Base-by-base conservation (phyloP, 108 stramenopile species). In the Skeletonema costatum region DNA sequence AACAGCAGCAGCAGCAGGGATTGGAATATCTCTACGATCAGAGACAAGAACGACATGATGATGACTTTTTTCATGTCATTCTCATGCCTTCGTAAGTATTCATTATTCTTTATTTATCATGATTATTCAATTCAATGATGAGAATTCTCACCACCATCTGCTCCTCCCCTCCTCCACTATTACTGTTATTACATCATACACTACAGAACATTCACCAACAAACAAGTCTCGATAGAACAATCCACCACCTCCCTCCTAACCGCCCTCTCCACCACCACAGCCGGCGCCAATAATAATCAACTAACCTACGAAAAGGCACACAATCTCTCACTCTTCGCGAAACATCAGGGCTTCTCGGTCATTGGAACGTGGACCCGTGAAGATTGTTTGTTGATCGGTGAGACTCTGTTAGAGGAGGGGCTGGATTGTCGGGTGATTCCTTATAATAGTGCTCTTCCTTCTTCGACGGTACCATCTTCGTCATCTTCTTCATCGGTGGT, bases 41-140 rank as follows among this genome's bases (percentile, higher is more conserved):
- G 1, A 21, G 46, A 9, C 71, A 68, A 14, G 66, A 50, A 33
- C 61, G 71, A 39, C 70, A 73, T 39, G 65, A 42, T 6, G 71
- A 79, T 62, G 78, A 71, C 44, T 71, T 71, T 33, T 79, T 72
- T 59, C 78, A 79, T 72, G 65, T 79, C 7, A 65, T 79, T 72
- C 71, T 79, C 30, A 50, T 79, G 71, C 71, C 78, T 32, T 79
- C 78, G 78, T 79, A 68, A 79, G 78, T 78, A 53, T 1, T 56
- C 7, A 17, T 60, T 29, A 16, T 29, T 59, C 10, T 65, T 14
- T 21, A n/a, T n/a, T n/a, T n/a, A n/a, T n/a, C n/a, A n/a, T n/a
- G n/a, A n/a, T n/a, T n/a, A n/a, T n/a, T n/a, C n/a, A n/a, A n/a
- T n/a, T n/a, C n/a, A n/a, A n/a, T n/a, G n/a, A n/a, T 64, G 19